Base-by-base conservation (phyloP, 805 yeast species). In the Tetrapisispora taiwanensis region DNA sequence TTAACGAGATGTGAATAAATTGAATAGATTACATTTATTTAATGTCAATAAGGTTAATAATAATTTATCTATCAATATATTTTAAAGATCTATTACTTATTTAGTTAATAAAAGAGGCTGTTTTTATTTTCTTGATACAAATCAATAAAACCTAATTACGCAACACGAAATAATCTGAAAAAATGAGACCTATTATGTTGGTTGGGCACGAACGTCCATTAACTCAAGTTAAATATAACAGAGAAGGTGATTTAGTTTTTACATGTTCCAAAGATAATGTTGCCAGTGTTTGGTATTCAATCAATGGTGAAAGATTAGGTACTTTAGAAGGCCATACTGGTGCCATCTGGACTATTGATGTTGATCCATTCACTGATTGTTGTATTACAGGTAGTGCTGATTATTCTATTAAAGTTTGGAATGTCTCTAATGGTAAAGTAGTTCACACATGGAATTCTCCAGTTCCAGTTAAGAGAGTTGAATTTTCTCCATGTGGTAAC, bases 171-270 rank as follows among this genome's bases (percentile, higher is more conserved):
- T 22, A 22, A 22, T 22, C 8, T 22, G 26, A 22, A 22, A 34
- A 34, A 10, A 78, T 79, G 83, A 78, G 83, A 74, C 84, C 84
- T 47, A 66, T 79, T 53, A 60, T 79, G 72, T 71, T 83, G 58
- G 84, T 84, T 75, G 97, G 97, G 48, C 98, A 92, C 70, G 95
- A 86, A 71, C 95, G 98, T 77, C 87, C 97, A 53, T 72, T 92
- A 56, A 89, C 97, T 40, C 97, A 92, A 73, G 89, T 92, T 56
- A 90, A 85, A 64, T 92, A 81, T 72, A 92, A 92, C 76, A 75
- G 79, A 50, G 97, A 94, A 60, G 99, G 99, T 38, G 99, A 92
- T 65, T 68, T 92, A 53, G 75, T 92, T 46, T 82, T 92, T 63
- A 81, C 97, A 10, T 89, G 86, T 34, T 87, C 96, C 51, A 88